Percentiles rank a stretch among this genome's conserved stretches.
These are phyloP conservation scores for Vaucheria bursata DNA, from an alignment of 352 stramenopile species.

Conservation along the genomic window DNA sequence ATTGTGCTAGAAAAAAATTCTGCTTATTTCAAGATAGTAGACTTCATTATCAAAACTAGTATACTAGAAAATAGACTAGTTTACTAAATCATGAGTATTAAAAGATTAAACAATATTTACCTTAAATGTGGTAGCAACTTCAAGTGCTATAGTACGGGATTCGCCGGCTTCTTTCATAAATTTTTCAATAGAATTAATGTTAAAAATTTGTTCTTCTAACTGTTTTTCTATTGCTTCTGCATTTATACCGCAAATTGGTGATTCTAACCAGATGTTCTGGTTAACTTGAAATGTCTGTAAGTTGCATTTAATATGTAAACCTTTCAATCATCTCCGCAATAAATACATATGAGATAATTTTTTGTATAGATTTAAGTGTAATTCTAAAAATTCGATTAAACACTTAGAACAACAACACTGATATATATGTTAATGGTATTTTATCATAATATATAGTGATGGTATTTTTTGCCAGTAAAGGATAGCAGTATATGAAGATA, in stretches of 20 bases:
- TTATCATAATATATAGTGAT: too few relatives aligned
- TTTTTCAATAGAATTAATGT: constrained; percentile 75
- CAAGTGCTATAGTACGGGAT: constrained; percentile 22
- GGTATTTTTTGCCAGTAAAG: too few relatives aligned
- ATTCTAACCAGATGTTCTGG: constrained; percentile 41
- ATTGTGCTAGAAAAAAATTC: too few relatives aligned
- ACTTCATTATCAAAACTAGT: too few relatives aligned
- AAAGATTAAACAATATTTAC: too few relatives aligned
- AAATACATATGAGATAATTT: background rate
- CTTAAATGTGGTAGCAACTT: constrained; percentile 26
- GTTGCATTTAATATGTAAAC: background rate
- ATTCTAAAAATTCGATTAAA: background rate
- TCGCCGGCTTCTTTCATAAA: constrained; percentile 69
- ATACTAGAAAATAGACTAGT: too few relatives aligned
- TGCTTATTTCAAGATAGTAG: too few relatives aligned
- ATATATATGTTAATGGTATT: too few relatives aligned
- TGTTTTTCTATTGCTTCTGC: constrained; percentile 34
- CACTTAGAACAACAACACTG: background rate
- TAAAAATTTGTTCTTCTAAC: constrained; percentile 72
- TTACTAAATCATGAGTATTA: too few relatives aligned
- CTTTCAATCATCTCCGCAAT: background rate
- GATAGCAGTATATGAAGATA: too few relatives aligned
- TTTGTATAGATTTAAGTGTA: background rate
- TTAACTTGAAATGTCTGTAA: constrained; percentile 25
- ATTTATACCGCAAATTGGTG: constrained; percentile 28